Percentiles rank a stretch among this genome's conserved stretches.
phyloP scores from a whole-genome alignment of 768 basidiomycete genomes.

The Kwoniella dejecticola region DNA sequence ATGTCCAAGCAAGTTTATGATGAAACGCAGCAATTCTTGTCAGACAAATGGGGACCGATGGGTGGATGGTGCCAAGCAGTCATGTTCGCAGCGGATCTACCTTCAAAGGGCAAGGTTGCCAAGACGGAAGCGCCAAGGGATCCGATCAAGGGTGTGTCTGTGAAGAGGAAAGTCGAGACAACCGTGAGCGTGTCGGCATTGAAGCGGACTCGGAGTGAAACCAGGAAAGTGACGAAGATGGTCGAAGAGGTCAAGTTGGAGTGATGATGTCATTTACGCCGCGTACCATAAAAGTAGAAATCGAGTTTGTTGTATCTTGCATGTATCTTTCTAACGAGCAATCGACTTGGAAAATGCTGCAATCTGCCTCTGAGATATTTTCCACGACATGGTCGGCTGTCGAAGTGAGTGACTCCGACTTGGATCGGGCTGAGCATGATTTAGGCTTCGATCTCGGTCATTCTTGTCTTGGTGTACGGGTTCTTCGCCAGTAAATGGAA shows the following conservation, averaged over 20 bases:
- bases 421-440: neutral
- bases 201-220: conserved; percentile 24
- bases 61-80: conserved; percentile 55
- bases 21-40: conserved; percentile 48
- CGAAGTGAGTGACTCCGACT: conserved; percentile 16
- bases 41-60: conserved; percentile 48
- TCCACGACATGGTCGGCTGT: conserved; percentile 40
- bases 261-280: conserved; percentile 17
- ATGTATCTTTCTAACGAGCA: neutral
- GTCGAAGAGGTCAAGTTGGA: conserved; percentile 7
- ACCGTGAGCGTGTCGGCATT: neutral
- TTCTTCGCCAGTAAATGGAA: conserved; percentile 35
- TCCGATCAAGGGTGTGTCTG: neutral
- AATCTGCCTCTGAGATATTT: conserved; percentile 24
- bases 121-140: neutral
- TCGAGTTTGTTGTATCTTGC: neutral
- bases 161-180: conserved; percentile 5
- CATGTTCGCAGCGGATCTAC: conserved; percentile 55
- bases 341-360: neutral
- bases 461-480: conserved; percentile 48
- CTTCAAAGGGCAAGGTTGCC: conserved; percentile 8
- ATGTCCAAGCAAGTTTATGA: conserved; percentile 52
- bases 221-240: neutral
- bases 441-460: conserved; percentile 47
- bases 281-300: neutral